phyloP scores from a whole-genome alignment of 345 rosid genomes.

The Syzygium aromaticum region DNA sequence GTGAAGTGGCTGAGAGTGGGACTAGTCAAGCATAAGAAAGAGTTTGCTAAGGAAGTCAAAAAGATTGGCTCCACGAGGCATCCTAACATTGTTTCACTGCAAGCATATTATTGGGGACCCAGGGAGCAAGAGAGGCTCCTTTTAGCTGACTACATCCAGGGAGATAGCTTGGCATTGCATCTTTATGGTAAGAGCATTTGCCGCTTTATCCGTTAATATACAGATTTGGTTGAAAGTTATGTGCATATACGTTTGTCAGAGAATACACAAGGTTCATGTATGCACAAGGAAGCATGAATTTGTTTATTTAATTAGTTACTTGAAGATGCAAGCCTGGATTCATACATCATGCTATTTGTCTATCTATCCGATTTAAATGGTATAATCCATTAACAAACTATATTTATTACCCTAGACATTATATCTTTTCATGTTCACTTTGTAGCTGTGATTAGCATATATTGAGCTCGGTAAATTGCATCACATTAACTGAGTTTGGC shows the following conservation, averaged over 20 bases:
- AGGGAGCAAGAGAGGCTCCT: slow-evolving; percentile 95
- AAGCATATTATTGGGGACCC: slow-evolving; percentile 96
- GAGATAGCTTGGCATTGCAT: slow-evolving; percentile 91
- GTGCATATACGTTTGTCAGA: background rate
- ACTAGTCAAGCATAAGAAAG: slow-evolving; percentile 84
- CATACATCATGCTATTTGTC: background rate
- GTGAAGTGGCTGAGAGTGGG: slow-evolving; percentile 98
- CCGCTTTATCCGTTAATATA: background rate
- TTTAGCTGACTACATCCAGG: slow-evolving; percentile 68
- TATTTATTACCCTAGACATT: background rate
- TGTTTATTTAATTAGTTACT: background rate
- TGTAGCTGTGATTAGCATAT: background rate
- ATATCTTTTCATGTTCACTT: background rate
- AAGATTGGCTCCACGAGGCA: slow-evolving; percentile 69
- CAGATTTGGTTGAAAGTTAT: background rate
- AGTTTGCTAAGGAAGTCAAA: slow-evolving; percentile 80
- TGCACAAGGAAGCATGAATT: background rate
- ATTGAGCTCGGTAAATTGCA: background rate
- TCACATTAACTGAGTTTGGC: background rate
- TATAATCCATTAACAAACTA: background rate
- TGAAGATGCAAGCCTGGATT: background rate
- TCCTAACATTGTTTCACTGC: slow-evolving; percentile 64
- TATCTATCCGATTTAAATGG: background rate
- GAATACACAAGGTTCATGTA: background rate
- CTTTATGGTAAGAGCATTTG: slow-evolving; percentile 62